These are phyloP conservation scores for Pseudozyma sp. DNA, from an alignment of 1,284 basidiomycete genomes.

Conservation along the genomic window DNA sequence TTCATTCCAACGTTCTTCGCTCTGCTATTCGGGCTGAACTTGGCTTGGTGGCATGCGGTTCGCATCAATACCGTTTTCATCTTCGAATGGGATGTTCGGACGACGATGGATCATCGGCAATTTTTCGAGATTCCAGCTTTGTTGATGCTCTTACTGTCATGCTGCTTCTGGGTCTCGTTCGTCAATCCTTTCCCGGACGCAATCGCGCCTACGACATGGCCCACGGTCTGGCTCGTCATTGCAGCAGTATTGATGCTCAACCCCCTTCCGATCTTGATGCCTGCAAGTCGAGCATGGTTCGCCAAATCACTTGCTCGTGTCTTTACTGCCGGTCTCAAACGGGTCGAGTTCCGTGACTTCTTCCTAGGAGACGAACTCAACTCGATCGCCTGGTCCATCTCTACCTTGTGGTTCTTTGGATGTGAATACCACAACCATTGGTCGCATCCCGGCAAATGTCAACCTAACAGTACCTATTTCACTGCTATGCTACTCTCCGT, in stretches of 20 bases:
- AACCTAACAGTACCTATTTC: constrained; percentile 62
- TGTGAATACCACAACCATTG: constrained; percentile 76
- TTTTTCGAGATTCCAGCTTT: constrained; percentile 87
- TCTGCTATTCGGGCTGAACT: constrained; percentile 81
- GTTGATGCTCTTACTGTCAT: constrained; percentile 80
- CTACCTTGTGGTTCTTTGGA: constrained; percentile 73
- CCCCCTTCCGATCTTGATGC: constrained; percentile 79
- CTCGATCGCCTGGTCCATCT: constrained; percentile 67
- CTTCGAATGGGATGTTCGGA: constrained; percentile 78
- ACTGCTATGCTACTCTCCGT: constrained; percentile 74
- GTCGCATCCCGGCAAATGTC: constrained; percentile 50
- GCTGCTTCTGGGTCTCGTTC: constrained; percentile 88
- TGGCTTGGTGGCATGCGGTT: constrained; percentile 80
- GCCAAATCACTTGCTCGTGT: constrained; percentile 74
- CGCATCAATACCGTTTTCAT: constrained; percentile 92
- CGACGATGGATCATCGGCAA: constrained; percentile 81
- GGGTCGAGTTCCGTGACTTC: constrained; percentile 68
- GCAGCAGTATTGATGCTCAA: constrained; percentile 77
- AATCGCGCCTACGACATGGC: constrained; percentile 75
- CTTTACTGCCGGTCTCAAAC: constrained; percentile 76
- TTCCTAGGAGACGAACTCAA: constrained; percentile 69
- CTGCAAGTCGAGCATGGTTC: constrained; percentile 82
- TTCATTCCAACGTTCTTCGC: constrained; percentile 82
- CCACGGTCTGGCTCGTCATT: constrained; percentile 83
- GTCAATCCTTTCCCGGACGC: constrained; percentile 68